A percentile compares a stretch with the other conserved stretches of the same genome.
Conservation (phyloP, 2,329 filamentous ascomycete genomes). For the Sporothrix brasiliensis region DNA sequence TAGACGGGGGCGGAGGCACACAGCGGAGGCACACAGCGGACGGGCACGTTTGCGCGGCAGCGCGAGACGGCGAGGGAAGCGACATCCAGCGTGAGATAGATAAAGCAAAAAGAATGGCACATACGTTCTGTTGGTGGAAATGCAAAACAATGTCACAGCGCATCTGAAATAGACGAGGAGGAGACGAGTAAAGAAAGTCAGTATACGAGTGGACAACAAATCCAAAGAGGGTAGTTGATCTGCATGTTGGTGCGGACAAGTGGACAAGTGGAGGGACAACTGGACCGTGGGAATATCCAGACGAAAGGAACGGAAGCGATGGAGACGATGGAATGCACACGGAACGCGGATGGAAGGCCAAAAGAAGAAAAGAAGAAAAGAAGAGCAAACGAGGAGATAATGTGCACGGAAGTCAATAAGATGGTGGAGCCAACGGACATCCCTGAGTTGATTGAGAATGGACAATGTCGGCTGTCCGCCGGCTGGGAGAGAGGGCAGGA, state of each 20-base stretch:
- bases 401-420: background rate
- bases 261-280: background rate
- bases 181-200: background rate
- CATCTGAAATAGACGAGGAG: background rate
- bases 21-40: too few species aligned
- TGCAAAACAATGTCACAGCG: background rate
- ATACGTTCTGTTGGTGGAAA: background rate
- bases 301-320: background rate
- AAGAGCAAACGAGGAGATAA: background rate
- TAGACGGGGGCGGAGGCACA: background rate
- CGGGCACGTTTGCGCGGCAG: constrained; percentile 30
- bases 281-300: too few species aligned
- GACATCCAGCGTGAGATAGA: constrained; percentile 24
- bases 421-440: background rate
- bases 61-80: constrained; percentile 26
- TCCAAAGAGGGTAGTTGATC: background rate
- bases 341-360: background rate
- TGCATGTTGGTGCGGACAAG: background rate
- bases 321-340: background rate
- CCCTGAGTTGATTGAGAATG: background rate
- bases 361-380: background rate
- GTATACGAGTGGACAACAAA: background rate
- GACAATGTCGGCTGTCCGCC: constrained; percentile 5
- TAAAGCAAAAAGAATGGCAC: background rate
- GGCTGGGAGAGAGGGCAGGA: too few species aligned